These are phyloP conservation scores for Neurospora sp. DNA, from an alignment of 495 filamentous ascomycete species.

Conservation along the genomic window DNA sequence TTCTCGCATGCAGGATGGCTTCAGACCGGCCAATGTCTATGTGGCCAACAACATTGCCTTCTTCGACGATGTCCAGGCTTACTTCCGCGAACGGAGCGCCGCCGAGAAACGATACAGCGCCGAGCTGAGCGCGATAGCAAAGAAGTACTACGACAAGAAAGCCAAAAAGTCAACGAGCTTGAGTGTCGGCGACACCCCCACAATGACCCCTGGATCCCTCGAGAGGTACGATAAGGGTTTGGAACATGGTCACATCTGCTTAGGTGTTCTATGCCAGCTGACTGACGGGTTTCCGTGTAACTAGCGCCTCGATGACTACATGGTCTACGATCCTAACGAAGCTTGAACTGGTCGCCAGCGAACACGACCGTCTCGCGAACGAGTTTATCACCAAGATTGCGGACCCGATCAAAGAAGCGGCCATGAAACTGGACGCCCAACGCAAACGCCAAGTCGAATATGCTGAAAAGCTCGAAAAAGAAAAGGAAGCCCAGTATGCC, in stretches of 20 bases:
- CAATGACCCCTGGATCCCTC: constrained; percentile 87
- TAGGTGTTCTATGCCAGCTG: neutral
- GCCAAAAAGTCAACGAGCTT: constrained; percentile 76
- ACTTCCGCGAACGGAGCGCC: constrained; percentile 84
- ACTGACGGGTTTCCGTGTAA: neutral
- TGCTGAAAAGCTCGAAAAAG: constrained; percentile 76
- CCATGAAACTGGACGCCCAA: constrained; percentile 74
- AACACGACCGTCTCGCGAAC: constrained; percentile 74
- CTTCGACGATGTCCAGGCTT: constrained; percentile 94
- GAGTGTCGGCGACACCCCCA: constrained; percentile 89
- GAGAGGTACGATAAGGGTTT: constrained; percentile 50
- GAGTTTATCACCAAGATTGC: constrained; percentile 71
- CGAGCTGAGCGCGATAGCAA: constrained; percentile 76
- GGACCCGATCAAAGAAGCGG: constrained; percentile 67
- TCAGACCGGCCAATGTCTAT: constrained; percentile 90
- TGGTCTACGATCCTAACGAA: constrained; percentile 91
- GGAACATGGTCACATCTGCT: neutral
- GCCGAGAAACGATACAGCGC: constrained; percentile 95
- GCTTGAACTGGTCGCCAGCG: constrained; percentile 74
- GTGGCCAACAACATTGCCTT: constrained; percentile 79
- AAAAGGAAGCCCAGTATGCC: constrained; percentile 70
- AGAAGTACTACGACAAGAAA: constrained; percentile 96
- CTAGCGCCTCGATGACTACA: constrained; percentile 81
- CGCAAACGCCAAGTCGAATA: constrained; percentile 87
- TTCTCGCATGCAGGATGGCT: constrained; percentile 58